Evolutionary conservation across 2,329 filamentous ascomycete genomes (phyloP).

Genomic region (Thielaviopsis punctulata): DNA sequence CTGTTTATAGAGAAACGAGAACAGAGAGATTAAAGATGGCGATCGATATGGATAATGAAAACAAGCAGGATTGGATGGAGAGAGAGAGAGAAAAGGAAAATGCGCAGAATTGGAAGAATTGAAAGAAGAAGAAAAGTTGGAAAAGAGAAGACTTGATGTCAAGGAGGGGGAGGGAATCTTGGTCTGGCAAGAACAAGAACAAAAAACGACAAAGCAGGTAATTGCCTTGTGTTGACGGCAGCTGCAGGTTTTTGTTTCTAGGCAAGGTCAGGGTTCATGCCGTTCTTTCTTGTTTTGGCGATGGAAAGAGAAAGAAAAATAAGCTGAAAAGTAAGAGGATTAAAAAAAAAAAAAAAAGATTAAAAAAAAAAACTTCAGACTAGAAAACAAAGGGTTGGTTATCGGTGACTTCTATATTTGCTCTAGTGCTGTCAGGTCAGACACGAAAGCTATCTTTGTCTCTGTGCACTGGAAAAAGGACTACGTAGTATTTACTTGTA

Average conservation of each 20-base stretch:
- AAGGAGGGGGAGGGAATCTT: background rate
- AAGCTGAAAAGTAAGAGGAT: background rate
- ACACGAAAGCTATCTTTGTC: too few species aligned
- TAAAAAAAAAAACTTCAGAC: background rate
- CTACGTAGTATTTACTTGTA: too few species aligned
- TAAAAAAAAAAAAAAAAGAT: background rate
- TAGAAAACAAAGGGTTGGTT: too few species aligned
- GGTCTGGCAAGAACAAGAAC: background rate
- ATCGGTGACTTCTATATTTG: too few species aligned
- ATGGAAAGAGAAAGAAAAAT: background rate
- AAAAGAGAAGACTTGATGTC: too few species aligned
- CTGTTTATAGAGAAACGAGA: too few species aligned
- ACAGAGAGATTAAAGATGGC: too few species aligned
- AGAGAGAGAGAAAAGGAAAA: background rate
- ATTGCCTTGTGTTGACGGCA: background rate
- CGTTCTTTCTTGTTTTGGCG: background rate
- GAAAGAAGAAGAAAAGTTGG: background rate
- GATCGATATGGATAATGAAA: too few species aligned
- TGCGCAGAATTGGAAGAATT: background rate
- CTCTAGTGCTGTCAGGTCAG: too few species aligned
- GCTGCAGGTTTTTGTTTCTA: background rate
- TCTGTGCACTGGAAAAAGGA: too few species aligned
- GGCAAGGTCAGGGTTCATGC: background rate
- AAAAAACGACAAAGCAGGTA: background rate
- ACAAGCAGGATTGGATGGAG: too few species aligned